Evolutionary conservation across 2,329 filamentous ascomycete genomes (phyloP).

Genomic region (Microcyclosporella mali): DNA sequence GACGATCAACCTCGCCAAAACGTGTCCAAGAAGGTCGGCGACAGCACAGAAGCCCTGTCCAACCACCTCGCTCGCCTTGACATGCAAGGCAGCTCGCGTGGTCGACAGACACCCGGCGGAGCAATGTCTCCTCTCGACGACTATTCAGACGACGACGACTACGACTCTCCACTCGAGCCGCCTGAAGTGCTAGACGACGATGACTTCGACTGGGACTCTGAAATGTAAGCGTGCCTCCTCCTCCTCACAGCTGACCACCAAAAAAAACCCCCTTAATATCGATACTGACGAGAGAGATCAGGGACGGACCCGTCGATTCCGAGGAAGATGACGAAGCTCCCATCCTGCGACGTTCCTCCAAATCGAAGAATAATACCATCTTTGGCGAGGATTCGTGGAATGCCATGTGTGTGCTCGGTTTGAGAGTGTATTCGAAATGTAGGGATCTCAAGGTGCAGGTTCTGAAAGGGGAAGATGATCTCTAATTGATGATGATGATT

Average conservation of each 20-base stretch:
- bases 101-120: not conserved
- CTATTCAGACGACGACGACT: constrained; percentile 12
- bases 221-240: constrained; percentile 17
- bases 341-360: not conserved
- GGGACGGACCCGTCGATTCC: constrained; percentile 18
- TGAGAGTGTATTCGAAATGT: constrained; percentile 50
- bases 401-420: constrained; percentile 54
- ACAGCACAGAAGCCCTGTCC: not conserved
- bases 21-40: not conserved
- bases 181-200: constrained; percentile 26
- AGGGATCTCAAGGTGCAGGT: constrained; percentile 50
- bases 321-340: constrained; percentile 6
- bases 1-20: not conserved
- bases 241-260: not conserved
- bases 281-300: constrained; percentile 1
- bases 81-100: not conserved
- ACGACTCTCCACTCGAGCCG: constrained; percentile 17
- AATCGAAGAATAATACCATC: constrained; percentile 35
- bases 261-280: no score
- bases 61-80: not conserved
- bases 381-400: constrained; percentile 53
- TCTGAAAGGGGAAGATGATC: constrained; percentile 39
- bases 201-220: constrained; percentile 30
- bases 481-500: no score
- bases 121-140: constrained; percentile 6